Evolutionary conservation across 805 yeast genomes (phyloP).

Genomic region (Starmerella gropengiesseri): DNA sequence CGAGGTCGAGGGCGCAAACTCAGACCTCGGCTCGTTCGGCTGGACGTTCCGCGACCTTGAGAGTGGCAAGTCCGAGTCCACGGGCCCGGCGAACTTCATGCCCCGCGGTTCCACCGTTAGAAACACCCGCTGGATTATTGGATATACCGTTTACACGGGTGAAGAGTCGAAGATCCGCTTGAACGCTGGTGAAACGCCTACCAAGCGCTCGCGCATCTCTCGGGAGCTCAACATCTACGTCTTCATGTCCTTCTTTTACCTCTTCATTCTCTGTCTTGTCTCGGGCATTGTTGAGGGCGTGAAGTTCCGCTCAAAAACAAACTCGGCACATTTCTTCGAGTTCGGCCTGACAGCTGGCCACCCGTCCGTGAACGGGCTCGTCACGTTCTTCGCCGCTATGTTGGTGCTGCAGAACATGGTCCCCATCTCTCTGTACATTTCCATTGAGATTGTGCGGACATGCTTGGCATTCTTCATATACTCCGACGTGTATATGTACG

Average conservation of each 20-base stretch:
- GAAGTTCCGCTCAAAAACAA: constrained; percentile 39
- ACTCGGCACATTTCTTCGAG: constrained; percentile 46
- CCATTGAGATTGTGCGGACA: constrained; percentile 70
- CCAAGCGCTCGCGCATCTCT: constrained; percentile 55
- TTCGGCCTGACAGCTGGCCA: constrained; percentile 48
- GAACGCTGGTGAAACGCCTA: constrained; percentile 69
- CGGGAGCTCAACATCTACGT: constrained; percentile 59
- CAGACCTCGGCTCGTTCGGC: constrained; percentile 51
- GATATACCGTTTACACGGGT: constrained; percentile 68
- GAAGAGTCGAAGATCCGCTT: constrained; percentile 64
- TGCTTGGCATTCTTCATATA: constrained; percentile 65
- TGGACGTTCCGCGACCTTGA: constrained; percentile 45
- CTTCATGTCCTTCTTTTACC: constrained; percentile 46
- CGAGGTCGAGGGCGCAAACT: constrained; percentile 64
- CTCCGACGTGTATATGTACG: constrained; percentile 60
- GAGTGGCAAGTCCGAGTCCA: constrained; percentile 40
- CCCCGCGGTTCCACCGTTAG: constrained; percentile 64
- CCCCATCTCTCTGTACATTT: constrained; percentile 68
- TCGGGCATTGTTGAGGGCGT: constrained; percentile 64
- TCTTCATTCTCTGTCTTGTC: constrained; percentile 55
- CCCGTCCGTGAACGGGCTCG: constrained; percentile 54
- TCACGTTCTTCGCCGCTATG: constrained; percentile 60
- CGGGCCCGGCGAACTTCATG: constrained; percentile 50
- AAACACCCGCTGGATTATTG: constrained; percentile 68
- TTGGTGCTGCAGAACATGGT: constrained; percentile 67